phyloP scores from a whole-genome alignment of 1,284 basidiomycete genomes.

The Ceratobasidium sp. region DNA sequence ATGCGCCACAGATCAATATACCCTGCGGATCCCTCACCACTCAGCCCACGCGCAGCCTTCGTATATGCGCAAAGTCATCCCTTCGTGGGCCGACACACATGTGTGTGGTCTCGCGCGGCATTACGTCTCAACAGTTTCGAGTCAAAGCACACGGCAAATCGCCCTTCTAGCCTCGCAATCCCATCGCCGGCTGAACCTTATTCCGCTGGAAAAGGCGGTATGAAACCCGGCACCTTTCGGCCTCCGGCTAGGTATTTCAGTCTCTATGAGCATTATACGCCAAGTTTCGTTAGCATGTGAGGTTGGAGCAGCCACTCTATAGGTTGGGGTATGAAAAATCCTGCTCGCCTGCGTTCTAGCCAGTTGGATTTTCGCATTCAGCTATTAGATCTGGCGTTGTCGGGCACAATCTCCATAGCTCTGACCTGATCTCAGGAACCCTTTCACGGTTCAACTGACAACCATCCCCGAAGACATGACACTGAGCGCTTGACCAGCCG shows the following conservation, averaged over 20 bases:
- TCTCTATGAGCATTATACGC: background rate
- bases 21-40: too few relatives aligned
- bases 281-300: background rate
- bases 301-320: too few relatives aligned
- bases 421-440: background rate
- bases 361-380: background rate
- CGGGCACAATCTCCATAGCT: background rate
- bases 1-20: background rate
- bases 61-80: too few relatives aligned
- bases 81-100: too few relatives aligned
- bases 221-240: conserved; percentile 1
- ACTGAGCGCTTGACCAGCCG: background rate
- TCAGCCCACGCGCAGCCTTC: too few relatives aligned
- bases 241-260: conserved; percentile 12
- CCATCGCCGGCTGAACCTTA: background rate
- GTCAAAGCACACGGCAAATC: background rate
- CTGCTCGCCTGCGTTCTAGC: background rate
- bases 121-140: background rate
- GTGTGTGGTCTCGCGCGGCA: background rate
- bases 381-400: background rate
- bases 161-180: background rate
- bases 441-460: background rate
- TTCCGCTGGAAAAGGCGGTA: background rate
- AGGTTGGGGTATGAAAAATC: too few relatives aligned
- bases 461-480: background rate